A percentile compares a stretch with the other conserved stretches of the same genome.
Evolutionary conservation across 345 rosid species (phyloP).

Genomic region (Diplotaxis tenuifolia): DNA sequence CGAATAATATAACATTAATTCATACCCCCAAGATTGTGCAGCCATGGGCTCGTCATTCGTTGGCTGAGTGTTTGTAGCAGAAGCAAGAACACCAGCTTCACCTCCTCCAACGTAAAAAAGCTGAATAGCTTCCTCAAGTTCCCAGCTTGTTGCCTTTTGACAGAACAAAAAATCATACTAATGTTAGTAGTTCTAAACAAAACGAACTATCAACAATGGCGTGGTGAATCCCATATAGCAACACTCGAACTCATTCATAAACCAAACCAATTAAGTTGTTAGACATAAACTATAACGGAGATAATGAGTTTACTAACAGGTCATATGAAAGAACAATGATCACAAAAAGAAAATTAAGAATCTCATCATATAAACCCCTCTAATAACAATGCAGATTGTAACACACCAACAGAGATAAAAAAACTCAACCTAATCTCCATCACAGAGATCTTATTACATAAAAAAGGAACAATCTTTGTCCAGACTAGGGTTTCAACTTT

Average conservation of each 20-base stretch:
- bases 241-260: not conserved
- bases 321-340: not conserved
- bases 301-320: no score
- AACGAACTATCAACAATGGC: not conserved
- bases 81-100: constrained; percentile 49
- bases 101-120: constrained; percentile 88
- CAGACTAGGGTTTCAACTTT: not conserved
- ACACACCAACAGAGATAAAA: not conserved
- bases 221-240: not conserved
- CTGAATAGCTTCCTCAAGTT: constrained; percentile 95
- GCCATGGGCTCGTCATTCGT: constrained; percentile 32
- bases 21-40: constrained; percentile 49
- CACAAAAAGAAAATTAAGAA: not conserved
- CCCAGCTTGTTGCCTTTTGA: constrained; percentile 93
- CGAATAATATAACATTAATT: not conserved
- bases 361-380: constrained; percentile 8
- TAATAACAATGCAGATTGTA: constrained; percentile 10
- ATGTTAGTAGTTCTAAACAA: not conserved
- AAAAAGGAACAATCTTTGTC: not conserved
- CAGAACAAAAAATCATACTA: not conserved
- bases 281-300: not conserved
- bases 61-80: constrained; percentile 48
- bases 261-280: not conserved
- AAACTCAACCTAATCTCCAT: constrained; percentile 4
- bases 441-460: constrained; percentile 5